Conservation (phyloP, 495 filamentous ascomycete species). For the Parathielavia appendiculata region DNA sequence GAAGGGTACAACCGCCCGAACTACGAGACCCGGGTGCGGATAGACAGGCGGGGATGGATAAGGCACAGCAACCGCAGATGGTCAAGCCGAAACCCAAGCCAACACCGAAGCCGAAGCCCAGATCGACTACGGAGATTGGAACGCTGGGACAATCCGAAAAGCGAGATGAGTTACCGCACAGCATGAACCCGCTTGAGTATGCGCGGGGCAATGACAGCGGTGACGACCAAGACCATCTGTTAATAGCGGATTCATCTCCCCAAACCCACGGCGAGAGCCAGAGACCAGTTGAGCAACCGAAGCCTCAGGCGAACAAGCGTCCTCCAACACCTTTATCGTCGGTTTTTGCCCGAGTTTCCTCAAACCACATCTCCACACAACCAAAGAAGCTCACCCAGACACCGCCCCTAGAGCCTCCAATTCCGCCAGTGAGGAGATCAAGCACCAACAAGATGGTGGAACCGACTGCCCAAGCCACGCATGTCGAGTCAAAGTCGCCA, state of each 20-base stretch:
- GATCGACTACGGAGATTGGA: background rate
- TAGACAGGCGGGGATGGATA: background rate
- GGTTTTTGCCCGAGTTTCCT: background rate
- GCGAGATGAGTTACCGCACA: background rate
- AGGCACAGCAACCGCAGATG: background rate
- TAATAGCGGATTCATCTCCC: background rate
- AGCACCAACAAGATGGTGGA: constrained; percentile 6
- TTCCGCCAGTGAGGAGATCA: constrained; percentile 3
- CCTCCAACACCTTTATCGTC: constrained; percentile 11
- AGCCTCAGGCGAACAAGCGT: constrained; percentile 1
- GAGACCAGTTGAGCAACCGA: background rate
- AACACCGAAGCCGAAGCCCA: constrained; percentile 20
- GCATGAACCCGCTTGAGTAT: background rate
- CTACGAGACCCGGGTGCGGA: constrained; percentile 15
- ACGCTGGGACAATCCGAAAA: background rate
- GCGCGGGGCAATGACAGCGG: background rate
- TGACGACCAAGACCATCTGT: background rate
- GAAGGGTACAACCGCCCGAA: constrained; percentile 26
- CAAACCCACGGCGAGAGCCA: background rate
- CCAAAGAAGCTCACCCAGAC: constrained; percentile 20
- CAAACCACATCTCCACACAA: constrained; percentile 23
- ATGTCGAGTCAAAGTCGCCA: background rate
- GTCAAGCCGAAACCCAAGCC: constrained; percentile 18
- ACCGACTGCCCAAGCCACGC: background rate
- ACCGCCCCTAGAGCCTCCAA: constrained; percentile 22